These are phyloP conservation scores for Oryza nivara DNA, from an alignment of 176 grass and related monocot species.

Conservation along the genomic window DNA sequence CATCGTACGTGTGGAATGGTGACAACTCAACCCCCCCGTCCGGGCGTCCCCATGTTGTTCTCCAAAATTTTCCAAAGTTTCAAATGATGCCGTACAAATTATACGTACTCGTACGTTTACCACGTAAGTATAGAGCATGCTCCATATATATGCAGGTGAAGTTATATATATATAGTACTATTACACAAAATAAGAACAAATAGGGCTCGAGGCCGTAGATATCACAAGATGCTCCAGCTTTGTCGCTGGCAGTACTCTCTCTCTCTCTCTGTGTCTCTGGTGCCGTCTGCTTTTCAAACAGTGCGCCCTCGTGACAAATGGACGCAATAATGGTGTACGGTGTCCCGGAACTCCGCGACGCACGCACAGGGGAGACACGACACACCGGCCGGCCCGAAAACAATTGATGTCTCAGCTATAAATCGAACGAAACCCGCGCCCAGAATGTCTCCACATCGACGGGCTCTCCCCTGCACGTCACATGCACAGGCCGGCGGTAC, in stretches of 20 bases:
- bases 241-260: no score
- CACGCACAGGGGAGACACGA: neutral
- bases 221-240: neutral
- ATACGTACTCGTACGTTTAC: neutral
- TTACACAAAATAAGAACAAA: no score
- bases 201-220: neutral
- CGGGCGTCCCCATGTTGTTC: neutral
- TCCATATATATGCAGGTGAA: no score
- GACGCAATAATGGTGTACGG: neutral
- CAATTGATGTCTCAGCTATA: conserved; percentile 32
- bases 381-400: neutral
- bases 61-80: neutral
- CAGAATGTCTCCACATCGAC: neutral
- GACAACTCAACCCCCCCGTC: neutral
- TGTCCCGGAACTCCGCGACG: conserved; percentile 2
- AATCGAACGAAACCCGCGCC: neutral
- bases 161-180: no score
- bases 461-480: neutral
- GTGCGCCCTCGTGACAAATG: neutral
- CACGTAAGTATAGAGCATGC: no score
- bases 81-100: no score
- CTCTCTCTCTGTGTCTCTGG: neutral
- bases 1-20: neutral
- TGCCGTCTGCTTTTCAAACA: neutral
- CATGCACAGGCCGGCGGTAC: neutral